These are phyloP conservation scores for Russula virescens DNA, from an alignment of 768 basidiomycete genomes.

Conservation along the genomic window DNA sequence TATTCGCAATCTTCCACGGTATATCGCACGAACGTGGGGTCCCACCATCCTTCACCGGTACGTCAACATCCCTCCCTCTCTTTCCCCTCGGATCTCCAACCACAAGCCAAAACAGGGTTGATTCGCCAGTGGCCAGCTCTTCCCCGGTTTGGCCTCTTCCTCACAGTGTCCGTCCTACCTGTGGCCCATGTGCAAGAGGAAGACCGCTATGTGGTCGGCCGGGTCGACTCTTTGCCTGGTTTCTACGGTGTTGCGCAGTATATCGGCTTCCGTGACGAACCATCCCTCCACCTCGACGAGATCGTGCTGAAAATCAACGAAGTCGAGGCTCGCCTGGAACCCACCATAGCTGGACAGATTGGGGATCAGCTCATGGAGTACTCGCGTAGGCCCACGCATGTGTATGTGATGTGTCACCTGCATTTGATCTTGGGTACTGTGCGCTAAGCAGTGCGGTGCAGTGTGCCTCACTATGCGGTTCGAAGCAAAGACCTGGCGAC, in stretches of 20 bases:
- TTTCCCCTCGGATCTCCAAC: not conserved
- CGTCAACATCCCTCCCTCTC: not conserved
- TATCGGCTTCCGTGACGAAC: conserved; percentile 54
- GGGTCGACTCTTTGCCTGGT: conserved; percentile 50
- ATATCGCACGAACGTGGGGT: conserved; percentile 20
- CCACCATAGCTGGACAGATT: conserved; percentile 29
- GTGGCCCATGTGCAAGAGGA: conserved; percentile 42
- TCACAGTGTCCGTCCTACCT: conserved; percentile 51
- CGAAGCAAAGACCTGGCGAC: conserved; percentile 36
- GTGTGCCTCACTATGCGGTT: conserved; percentile 56
- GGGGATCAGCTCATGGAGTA: conserved; percentile 40
- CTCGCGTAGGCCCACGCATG: conserved; percentile 44
- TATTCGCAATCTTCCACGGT: conserved; percentile 21
- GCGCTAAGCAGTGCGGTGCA: conserved; percentile 25
- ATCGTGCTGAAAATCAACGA: conserved; percentile 46
- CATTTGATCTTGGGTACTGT: not conserved
- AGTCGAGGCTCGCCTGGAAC: conserved; percentile 42
- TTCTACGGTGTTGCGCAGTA: conserved; percentile 58
- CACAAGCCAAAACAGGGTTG: conserved; percentile 37
- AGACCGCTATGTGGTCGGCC: conserved; percentile 52
- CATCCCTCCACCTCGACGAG: conserved; percentile 35
- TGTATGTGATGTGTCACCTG: conserved; percentile 40
- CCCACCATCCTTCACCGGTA: conserved; percentile 58
- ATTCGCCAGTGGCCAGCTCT: conserved; percentile 63
- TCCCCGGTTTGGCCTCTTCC: conserved; percentile 64